A percentile compares a stretch with the other conserved stretches of the same genome.
phyloP scores from a whole-genome alignment of 129 eudicot genomes.

The Helianthus annuus region HanXRQr2.0-SUNRISE NC_035440.2:154163923-154164422 shows the following conservation, averaged over 20 bases:
- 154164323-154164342: background rate
- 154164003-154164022: too few species aligned
- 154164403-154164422: too few species aligned
- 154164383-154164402: too few species aligned
- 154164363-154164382: too few species aligned
- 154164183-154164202: constrained; percentile 83
- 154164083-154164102: too few species aligned
- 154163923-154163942: constrained; percentile 36
- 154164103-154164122: too few species aligned
- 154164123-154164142: too few species aligned
- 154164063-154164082: too few species aligned
- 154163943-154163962: constrained; percentile 49
- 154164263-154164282: constrained; percentile 72
- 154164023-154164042: too few species aligned
- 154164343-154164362: too few species aligned
- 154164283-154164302: constrained; percentile 59
- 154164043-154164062: too few species aligned
- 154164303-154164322: constrained; percentile 35
- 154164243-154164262: constrained; percentile 75
- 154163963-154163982: background rate
- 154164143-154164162: constrained; percentile 22
- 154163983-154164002: background rate
- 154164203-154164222: constrained; percentile 85
- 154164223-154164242: constrained; percentile 83
- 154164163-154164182: constrained; percentile 79